A percentile compares a stretch with the other conserved stretches of the same genome.
phyloP scores from a whole-genome alignment of 2,329 filamentous ascomycete species.

The Corynespora cassiicola region DNA sequence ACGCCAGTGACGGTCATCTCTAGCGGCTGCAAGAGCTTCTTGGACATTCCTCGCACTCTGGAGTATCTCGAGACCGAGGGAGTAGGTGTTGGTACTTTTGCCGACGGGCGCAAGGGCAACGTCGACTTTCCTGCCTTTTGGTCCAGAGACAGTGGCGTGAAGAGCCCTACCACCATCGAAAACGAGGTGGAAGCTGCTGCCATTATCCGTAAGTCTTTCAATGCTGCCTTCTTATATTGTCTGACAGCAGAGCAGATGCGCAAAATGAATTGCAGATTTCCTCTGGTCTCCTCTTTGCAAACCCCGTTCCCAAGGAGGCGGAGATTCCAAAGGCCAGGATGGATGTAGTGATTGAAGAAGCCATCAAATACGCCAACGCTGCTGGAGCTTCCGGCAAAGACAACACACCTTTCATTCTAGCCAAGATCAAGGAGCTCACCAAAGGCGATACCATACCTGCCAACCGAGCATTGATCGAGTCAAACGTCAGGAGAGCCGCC shows the following conservation, averaged over 20 bases:
- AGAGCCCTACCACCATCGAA: conserved; percentile 76
- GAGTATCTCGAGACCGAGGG: conserved; percentile 79
- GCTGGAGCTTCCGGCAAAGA: conserved; percentile 68
- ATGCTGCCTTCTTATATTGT: neutral
- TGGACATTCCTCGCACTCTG: conserved; percentile 88
- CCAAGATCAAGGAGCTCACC: conserved; percentile 79
- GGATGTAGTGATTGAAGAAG: conserved; percentile 48
- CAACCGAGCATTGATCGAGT: conserved; percentile 73
- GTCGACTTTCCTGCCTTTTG: conserved; percentile 95
- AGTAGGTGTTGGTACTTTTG: conserved; percentile 86
- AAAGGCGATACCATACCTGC: conserved; percentile 73
- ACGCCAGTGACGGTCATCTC: conserved; percentile 88
- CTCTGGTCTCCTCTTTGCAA: conserved; percentile 86
- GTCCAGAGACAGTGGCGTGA: conserved; percentile 82
- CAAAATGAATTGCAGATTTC: conserved; percentile 75
- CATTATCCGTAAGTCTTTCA: conserved; percentile 70
- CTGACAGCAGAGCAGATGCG: conserved; percentile 58
- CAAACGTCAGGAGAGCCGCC: conserved; percentile 70
- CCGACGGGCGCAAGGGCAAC: conserved; percentile 73
- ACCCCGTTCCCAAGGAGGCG: conserved; percentile 76
- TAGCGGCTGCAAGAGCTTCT: conserved; percentile 93
- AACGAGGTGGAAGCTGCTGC: conserved; percentile 83
- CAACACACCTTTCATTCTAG: conserved; percentile 85
- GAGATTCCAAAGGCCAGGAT: conserved; percentile 68
- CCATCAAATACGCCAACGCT: conserved; percentile 44